phyloP scores from a whole-genome alignment of 2,329 filamentous ascomycete species.

The Penicillium sp. region DNA sequence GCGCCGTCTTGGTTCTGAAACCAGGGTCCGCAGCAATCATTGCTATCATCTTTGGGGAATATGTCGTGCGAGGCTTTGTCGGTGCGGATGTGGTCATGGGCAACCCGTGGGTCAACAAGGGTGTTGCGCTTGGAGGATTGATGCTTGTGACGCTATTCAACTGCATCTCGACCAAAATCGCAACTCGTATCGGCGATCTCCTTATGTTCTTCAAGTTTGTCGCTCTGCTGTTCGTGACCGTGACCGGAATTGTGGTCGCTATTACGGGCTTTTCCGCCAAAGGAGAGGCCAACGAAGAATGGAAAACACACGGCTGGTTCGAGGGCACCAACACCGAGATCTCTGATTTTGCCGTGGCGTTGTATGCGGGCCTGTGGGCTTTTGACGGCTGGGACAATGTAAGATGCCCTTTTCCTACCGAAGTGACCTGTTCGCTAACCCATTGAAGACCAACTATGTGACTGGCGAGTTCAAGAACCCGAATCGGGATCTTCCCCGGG shows the following conservation, averaged over 20 bases:
- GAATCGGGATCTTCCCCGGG: conserved; percentile 81
- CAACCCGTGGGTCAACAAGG: conserved; percentile 87
- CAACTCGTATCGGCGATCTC: conserved; percentile 81
- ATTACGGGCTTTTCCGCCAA: conserved; percentile 78
- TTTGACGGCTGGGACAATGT: conserved; percentile 99
- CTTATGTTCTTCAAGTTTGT: conserved; percentile 98
- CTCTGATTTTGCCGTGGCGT: conserved; percentile 86
- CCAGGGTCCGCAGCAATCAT: conserved; percentile 93
- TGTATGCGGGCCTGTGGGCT: conserved; percentile 96
- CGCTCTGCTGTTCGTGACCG: conserved; percentile 79
- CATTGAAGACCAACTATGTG: conserved; percentile 80
- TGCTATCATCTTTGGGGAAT: conserved; percentile 96
- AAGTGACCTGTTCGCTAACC: conserved; percentile 1
- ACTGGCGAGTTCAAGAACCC: conserved; percentile 96
- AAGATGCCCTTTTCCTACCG: conserved; percentile 34
- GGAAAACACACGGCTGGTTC: conserved; percentile 89
- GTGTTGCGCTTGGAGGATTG: conserved; percentile 76
- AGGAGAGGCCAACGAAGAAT: conserved; percentile 74
- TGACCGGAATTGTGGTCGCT: conserved; percentile 87
- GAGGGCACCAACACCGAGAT: conserved; percentile 76
- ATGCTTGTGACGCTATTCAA: conserved; percentile 79
- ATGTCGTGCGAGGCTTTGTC: conserved; percentile 83
- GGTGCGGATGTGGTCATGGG: conserved; percentile 81
- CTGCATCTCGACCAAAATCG: conserved; percentile 84
- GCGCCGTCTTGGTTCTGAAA: conserved; percentile 89